Conservation (phyloP, 2,329 filamentous ascomycete species). For the Microascus cirrosus region DNA sequence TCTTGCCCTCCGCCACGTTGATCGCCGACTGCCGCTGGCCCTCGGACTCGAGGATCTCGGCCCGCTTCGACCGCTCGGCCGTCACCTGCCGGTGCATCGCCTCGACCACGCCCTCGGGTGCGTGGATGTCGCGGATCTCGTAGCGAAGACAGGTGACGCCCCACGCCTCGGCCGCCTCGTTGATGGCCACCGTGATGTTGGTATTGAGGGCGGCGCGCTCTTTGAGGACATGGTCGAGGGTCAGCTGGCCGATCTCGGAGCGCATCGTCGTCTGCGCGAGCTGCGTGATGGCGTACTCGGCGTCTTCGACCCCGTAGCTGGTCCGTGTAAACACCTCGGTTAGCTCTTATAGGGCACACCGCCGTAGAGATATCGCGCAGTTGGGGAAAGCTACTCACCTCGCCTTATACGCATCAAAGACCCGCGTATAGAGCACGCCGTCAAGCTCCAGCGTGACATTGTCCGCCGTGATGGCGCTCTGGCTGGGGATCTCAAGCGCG, state of each 20-base stretch:
- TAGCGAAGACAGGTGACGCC: conserved; percentile 92
- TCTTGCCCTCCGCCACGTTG: conserved; percentile 96
- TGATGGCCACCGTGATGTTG: conserved; percentile 98
- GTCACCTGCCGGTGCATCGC: conserved; percentile 99
- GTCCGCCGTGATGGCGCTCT: conserved; percentile 96
- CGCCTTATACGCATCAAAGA: conserved; percentile 97
- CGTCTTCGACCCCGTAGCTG: conserved; percentile 96
- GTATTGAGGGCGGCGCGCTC: conserved; percentile 92
- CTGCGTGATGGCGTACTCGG: conserved; percentile 96
- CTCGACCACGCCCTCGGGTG: conserved; percentile 82
- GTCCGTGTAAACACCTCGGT: background rate
- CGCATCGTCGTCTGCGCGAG: conserved; percentile 98
- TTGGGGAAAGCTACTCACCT: conserved; percentile 42
- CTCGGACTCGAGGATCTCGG: conserved; percentile 94
- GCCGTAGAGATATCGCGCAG: background rate
- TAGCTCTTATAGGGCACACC: background rate
- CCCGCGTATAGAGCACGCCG: conserved; percentile 87
- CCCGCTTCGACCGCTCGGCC: conserved; percentile 91
- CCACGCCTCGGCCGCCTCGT: conserved; percentile 95
- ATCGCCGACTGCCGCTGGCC: conserved; percentile 95
- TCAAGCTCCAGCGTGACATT: conserved; percentile 96
- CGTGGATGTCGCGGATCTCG: conserved; percentile 97
- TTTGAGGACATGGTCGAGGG: conserved; percentile 94
- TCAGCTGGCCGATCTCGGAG: conserved; percentile 92
- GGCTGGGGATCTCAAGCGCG: conserved; percentile 92